These are phyloP conservation scores for Brassica juncea DNA, from an alignment of 345 rosid species.

Conservation along the genomic window DNA sequence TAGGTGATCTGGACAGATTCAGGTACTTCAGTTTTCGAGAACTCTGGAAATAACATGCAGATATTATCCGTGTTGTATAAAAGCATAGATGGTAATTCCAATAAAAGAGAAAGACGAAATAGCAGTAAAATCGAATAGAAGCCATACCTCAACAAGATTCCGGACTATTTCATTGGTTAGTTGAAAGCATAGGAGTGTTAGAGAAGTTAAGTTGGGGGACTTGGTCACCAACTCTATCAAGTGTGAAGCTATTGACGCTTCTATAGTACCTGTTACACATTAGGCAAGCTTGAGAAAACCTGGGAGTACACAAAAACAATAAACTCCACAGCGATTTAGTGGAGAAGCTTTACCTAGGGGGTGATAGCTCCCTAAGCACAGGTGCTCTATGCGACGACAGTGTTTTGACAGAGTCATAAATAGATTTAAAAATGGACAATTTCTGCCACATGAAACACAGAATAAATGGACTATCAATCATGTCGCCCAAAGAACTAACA, in stretches of 20 bases:
- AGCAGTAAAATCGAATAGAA: not conserved
- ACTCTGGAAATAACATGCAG: slow-evolving; percentile 49
- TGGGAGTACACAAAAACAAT: slow-evolving; percentile 4
- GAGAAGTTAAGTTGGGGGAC: slow-evolving; percentile 66
- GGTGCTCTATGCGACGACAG: slow-evolving; percentile 45
- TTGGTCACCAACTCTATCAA: slow-evolving; percentile 70
- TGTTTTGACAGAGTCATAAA: slow-evolving; percentile 58
- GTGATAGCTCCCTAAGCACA: slow-evolving; percentile 53
- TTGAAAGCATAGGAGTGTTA: slow-evolving; percentile 85
- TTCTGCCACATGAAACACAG: slow-evolving; percentile 40
- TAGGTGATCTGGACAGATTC: slow-evolving; percentile 75
- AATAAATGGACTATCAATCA: no score
- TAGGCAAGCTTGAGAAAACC: slow-evolving; percentile 35
- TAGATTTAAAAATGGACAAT: slow-evolving; percentile 33
- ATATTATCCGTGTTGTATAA: not conserved
- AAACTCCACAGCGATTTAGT: slow-evolving; percentile 7
- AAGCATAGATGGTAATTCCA: not conserved
- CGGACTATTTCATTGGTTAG: slow-evolving; percentile 62
- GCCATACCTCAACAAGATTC: slow-evolving; percentile 65
- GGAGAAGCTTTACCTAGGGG: slow-evolving; percentile 51
- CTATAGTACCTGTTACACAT: not conserved
- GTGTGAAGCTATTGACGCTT: not conserved
- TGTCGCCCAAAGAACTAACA: not conserved
- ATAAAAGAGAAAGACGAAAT: not conserved
- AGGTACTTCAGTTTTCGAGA: slow-evolving; percentile 60